These are phyloP conservation scores for Epichloe aotearoae DNA, from an alignment of 2,329 filamentous ascomycete species.

Conservation along the genomic window DNA sequence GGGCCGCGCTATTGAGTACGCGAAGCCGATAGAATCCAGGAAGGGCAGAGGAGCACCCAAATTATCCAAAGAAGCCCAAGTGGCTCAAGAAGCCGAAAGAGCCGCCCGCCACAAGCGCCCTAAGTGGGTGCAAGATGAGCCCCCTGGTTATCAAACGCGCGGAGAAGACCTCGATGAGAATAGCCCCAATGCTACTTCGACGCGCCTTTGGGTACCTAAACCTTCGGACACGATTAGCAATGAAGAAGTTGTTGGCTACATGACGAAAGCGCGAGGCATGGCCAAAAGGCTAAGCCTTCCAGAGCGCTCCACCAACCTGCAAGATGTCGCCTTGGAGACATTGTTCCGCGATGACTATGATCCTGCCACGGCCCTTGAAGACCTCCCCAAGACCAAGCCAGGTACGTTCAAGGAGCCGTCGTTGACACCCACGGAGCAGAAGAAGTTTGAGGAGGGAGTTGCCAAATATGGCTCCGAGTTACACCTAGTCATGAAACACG, in stretches of 20 bases:
- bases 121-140: slow-evolving; percentile 89
- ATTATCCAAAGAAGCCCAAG: slow-evolving; percentile 66
- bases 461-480: slow-evolving; percentile 85
- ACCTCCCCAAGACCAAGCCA: slow-evolving; percentile 54
- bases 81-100: slow-evolving; percentile 73
- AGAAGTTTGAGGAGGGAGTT: slow-evolving; percentile 86
- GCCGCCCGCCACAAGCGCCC: slow-evolving; percentile 67
- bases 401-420: slow-evolving; percentile 74
- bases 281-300: slow-evolving; percentile 57
- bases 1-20: slow-evolving; percentile 75
- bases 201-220: slow-evolving; percentile 67
- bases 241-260: slow-evolving; percentile 60
- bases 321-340: slow-evolving; percentile 68
- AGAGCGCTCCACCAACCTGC: slow-evolving; percentile 68
- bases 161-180: slow-evolving; percentile 64
- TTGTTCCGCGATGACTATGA: slow-evolving; percentile 63
- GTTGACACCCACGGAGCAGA: slow-evolving; percentile 62
- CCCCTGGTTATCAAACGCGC: slow-evolving; percentile 74
- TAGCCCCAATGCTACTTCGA: slow-evolving; percentile 62
- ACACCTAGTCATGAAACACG: slow-evolving; percentile 67
- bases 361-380: slow-evolving; percentile 53
- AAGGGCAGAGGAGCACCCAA: slow-evolving; percentile 72
- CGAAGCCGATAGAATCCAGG: slow-evolving; percentile 78
- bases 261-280: slow-evolving; percentile 53
- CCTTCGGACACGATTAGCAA: slow-evolving; percentile 35